Evolutionary conservation across 257 asterid genomes (phyloP).

Genomic region (Capsicum chinense): DNA sequence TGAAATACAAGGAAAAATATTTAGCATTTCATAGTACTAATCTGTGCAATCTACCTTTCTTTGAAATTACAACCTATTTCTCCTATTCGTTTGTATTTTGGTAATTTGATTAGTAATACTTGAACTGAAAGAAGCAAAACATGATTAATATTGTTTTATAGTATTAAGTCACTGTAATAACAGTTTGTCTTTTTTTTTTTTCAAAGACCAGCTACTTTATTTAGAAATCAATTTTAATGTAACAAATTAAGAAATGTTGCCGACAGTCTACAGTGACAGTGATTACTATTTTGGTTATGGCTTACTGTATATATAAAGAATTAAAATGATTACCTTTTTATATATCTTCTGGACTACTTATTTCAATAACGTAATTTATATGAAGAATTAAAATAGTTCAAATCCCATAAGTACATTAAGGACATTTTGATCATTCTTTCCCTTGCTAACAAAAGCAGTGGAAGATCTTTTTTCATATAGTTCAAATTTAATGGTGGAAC

Average conservation of each 20-base stretch:
- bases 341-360: neutral
- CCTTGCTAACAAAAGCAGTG: neutral
- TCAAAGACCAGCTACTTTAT: neutral
- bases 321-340: neutral
- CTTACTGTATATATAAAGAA: no score
- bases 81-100: neutral
- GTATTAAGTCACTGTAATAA: neutral
- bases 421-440: neutral
- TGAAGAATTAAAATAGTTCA: neutral
- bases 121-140: neutral
- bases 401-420: neutral
- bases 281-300: no score
- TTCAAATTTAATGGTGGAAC: neutral
- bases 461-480: neutral
- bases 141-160: neutral
- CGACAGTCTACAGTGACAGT: neutral
- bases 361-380: neutral
- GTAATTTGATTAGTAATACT: neutral
- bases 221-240: neutral
- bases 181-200: no score
- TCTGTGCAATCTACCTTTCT: no score
- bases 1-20: no score
- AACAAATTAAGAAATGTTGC: neutral
- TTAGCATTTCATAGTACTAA: no score
- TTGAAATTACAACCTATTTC: neutral